Conservation (phyloP, 1,284 basidiomycete species). For the Volvariella surrecta region DNA sequence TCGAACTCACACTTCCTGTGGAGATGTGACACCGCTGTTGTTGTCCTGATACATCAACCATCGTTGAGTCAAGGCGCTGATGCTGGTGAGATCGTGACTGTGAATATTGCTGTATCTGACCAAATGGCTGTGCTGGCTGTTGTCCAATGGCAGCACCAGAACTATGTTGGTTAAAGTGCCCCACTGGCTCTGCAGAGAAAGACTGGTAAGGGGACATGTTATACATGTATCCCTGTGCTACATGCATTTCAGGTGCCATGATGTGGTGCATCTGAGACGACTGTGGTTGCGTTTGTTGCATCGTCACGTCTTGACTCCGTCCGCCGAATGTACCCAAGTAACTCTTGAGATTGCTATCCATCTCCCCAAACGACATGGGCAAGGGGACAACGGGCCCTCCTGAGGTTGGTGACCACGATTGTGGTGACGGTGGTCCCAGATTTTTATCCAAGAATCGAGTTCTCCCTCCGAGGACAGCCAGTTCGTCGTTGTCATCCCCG, state of each 20-base stretch:
- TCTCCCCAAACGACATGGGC: conserved; percentile 36
- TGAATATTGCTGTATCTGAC: conserved; percentile 12
- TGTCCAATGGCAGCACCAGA: too few relatives aligned
- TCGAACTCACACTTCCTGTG: conserved; percentile 10
- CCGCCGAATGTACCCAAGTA: conserved; percentile 56
- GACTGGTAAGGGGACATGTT: too few relatives aligned
- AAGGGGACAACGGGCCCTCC: conserved; percentile 58
- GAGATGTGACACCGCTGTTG: conserved; percentile 6
- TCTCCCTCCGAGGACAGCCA: conserved; percentile 61
- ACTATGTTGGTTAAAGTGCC: too few relatives aligned
- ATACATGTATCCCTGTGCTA: too few relatives aligned
- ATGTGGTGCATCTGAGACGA: neutral
- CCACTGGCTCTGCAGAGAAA: too few relatives aligned
- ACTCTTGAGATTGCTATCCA: conserved; percentile 54
- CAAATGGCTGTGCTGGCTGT: neutral
- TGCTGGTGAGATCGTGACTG: conserved; percentile 10
- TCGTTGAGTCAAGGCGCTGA: neutral
- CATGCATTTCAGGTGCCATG: too few relatives aligned
- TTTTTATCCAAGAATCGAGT: conserved; percentile 63
- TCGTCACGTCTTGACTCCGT: neutral
- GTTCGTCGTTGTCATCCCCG: conserved; percentile 56
- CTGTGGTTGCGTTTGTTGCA: conserved; percentile 11
- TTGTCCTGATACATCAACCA: conserved; percentile 9
- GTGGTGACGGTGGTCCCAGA: conserved; percentile 45
- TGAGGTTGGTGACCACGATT: conserved; percentile 59